Evolutionary conservation across 2,329 filamentous ascomycete species (phyloP).

Genomic region (Zymoseptoria pseudotritici): DNA sequence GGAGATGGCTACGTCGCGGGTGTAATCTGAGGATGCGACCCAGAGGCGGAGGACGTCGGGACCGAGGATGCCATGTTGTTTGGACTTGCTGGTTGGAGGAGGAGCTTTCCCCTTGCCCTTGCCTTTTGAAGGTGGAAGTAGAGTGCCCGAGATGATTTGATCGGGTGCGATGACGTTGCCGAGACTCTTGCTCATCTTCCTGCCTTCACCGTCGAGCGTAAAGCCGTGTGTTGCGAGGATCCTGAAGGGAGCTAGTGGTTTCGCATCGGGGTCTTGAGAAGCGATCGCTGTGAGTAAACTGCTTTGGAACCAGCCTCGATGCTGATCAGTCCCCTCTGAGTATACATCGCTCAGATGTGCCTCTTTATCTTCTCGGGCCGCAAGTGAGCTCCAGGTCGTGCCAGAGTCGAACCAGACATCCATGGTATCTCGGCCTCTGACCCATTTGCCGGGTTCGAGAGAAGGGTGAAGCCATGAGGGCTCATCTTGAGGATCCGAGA

Average conservation of each 20-base stretch:
- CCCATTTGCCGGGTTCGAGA: conserved; percentile 51
- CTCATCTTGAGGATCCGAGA: conserved; percentile 72
- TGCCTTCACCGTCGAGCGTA: conserved; percentile 78
- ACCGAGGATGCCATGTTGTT: conserved; percentile 48
- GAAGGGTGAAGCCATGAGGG: conserved; percentile 65
- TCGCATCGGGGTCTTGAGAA: conserved; percentile 40
- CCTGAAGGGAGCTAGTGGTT: conserved; percentile 63
- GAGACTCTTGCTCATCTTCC: conserved; percentile 97
- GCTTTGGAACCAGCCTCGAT: conserved; percentile 97
- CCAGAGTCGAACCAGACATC: conserved; percentile 99
- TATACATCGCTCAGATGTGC: conserved; percentile 68
- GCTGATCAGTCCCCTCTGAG: conserved; percentile 89
- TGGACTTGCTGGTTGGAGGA: conserved; percentile 20
- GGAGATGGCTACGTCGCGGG: conserved; percentile 75
- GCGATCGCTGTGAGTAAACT: conserved; percentile 82
- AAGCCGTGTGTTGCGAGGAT: conserved; percentile 94
- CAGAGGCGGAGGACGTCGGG: conserved; percentile 83
- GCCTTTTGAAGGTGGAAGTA: conserved; percentile 54
- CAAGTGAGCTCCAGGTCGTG: conserved; percentile 69
- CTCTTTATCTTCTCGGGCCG: conserved; percentile 23
- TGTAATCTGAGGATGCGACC: conserved; percentile 89
- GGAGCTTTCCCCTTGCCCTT: conserved; percentile 38
- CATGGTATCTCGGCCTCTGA: conserved; percentile 89
- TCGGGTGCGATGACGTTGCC: conserved; percentile 78
- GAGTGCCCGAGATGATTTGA: conserved; percentile 76